Base-by-base conservation (phyloP, 495 filamentous ascomycete genomes). In the Podospora pseudocomata region DNA sequence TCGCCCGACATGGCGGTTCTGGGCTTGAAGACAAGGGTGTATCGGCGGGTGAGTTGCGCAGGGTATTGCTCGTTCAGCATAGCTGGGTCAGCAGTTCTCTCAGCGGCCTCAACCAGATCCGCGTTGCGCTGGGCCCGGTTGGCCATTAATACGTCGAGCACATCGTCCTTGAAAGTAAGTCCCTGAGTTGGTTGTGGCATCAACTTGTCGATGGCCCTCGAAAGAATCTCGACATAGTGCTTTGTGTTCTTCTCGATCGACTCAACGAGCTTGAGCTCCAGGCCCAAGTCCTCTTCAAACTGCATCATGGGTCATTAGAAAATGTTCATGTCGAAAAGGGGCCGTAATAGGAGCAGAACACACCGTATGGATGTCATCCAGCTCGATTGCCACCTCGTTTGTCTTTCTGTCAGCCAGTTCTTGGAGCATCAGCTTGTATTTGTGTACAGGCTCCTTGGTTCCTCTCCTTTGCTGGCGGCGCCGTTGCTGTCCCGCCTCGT, bases 1-100 rank as follows among this genome's bases (percentile, higher is more conserved):
- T 88, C 88, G 6, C 90, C 88, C 6, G 81, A 86, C 11, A 88
- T 89, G 26, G 88, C 86, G 28, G 89, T 91, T 60, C 91, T 84
- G 3, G 96, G 94, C 83, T 95, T 97, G 84, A 99, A 97, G 78
- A 93, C 92, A 64, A 99, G 86, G 4, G 92, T 94, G 80, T 98
- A 99, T 74, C 95, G 89, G 34, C 95, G 89, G 20, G 95, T 98
- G 57, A 99, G 87, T 72, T 93, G 91, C 3, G 96, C 86, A 7
- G 95, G 95, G 78, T 97, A 99, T 67, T 92, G 87, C 20, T 88
- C 85, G 15, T 86, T 83, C 19, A 83, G 74, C 7, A 83, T 61
- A 19, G 82, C 79, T 5, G 87, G 82, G 67, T 94, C 89, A 65
- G 85, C 83, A 54, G 88, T 87, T 32, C 86, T 87, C 68, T 93